Evolutionary conservation across 2,329 filamentous ascomycete species (phyloP).

Genomic region (Aspergillus sp.): DNA sequence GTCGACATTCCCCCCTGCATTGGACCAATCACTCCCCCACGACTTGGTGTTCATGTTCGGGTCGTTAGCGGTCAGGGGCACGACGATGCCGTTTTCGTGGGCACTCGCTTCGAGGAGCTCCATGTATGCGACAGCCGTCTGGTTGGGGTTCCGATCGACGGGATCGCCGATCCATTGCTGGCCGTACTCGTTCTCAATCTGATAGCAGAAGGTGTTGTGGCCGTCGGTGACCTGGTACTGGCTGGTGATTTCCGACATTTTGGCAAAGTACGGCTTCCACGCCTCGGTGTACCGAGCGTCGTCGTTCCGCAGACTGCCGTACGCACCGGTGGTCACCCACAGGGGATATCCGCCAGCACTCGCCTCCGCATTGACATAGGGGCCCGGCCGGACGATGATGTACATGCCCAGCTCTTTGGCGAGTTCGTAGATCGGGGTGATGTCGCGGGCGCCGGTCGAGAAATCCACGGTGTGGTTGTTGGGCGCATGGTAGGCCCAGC

Average conservation of each 20-base stretch:
- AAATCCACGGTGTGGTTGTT: slow-evolving; percentile 50
- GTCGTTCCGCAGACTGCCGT: slow-evolving; percentile 32
- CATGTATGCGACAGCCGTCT: slow-evolving; percentile 40
- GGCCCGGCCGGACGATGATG: slow-evolving; percentile 56
- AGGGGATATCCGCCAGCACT: slow-evolving; percentile 62
- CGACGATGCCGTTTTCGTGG: slow-evolving; percentile 55
- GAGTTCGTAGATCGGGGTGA: slow-evolving; percentile 51
- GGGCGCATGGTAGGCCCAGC: slow-evolving; percentile 50
- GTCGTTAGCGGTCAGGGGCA: slow-evolving; percentile 59
- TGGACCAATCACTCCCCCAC: slow-evolving; percentile 60
- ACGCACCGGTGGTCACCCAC: slow-evolving; percentile 58
- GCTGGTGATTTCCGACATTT: slow-evolving; percentile 28
- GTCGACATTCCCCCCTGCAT: slow-evolving; percentile 47
- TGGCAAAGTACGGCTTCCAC: slow-evolving; percentile 29
- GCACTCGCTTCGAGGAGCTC: slow-evolving; percentile 54
- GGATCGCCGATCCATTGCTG: slow-evolving; percentile 35
- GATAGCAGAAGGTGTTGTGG: slow-evolving; percentile 26
- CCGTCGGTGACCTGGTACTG: slow-evolving; percentile 29
- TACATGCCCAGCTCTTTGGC: slow-evolving; percentile 56
- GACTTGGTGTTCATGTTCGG: slow-evolving; percentile 58
- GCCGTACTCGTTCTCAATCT: slow-evolving; percentile 37
- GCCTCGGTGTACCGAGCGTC: slow-evolving; percentile 30
- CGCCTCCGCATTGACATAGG: slow-evolving; percentile 63
- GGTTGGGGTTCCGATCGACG: slow-evolving; percentile 45
- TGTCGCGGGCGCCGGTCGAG: slow-evolving; percentile 52